Percentiles rank a stretch among this genome's conserved stretches.
Evolutionary conservation across 2,329 filamentous ascomycete genomes (phyloP).

Genomic region (Cordyceps cicadae): DNA sequence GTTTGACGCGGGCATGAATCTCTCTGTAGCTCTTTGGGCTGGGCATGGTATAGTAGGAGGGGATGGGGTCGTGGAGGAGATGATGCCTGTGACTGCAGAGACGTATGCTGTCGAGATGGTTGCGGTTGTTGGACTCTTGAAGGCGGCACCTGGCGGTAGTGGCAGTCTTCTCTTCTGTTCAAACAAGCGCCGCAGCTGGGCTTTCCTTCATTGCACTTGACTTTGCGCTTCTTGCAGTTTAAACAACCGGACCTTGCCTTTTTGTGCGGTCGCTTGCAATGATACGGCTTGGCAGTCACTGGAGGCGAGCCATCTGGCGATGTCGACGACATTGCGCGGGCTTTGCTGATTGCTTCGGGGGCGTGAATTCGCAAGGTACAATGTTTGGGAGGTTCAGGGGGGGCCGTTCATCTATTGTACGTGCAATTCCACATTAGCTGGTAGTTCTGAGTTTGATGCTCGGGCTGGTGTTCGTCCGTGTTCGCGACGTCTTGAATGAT

Average conservation of each 20-base stretch:
- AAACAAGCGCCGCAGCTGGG: slow-evolving; percentile 43
- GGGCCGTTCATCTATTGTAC: neutral
- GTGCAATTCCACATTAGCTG: neutral
- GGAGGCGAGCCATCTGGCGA: neutral
- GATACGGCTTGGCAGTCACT: slow-evolving; percentile 17
- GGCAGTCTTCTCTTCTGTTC: slow-evolving; percentile 38
- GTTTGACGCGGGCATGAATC: neutral
- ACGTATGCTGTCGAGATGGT: neutral
- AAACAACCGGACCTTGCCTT: slow-evolving; percentile 46
- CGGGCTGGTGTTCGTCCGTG: neutral
- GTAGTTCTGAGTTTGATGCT: neutral
- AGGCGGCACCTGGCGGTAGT: slow-evolving; percentile 28
- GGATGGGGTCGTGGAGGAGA: neutral
- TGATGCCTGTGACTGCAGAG: neutral
- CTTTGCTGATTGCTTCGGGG: neutral
- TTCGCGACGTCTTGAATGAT: neutral
- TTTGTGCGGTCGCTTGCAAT: slow-evolving; percentile 44
- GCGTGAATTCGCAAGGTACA: neutral
- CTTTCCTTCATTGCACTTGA: slow-evolving; percentile 45
- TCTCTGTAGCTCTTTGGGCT: neutral
- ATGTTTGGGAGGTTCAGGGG: neutral
- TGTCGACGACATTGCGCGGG: neutral
- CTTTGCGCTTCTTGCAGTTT: slow-evolving; percentile 47
- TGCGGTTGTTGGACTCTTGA: neutral
- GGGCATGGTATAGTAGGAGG: neutral